These are phyloP conservation scores for Didymella pomorum DNA, from an alignment of 2,329 filamentous ascomycete genomes.

Conservation along the genomic window DNA sequence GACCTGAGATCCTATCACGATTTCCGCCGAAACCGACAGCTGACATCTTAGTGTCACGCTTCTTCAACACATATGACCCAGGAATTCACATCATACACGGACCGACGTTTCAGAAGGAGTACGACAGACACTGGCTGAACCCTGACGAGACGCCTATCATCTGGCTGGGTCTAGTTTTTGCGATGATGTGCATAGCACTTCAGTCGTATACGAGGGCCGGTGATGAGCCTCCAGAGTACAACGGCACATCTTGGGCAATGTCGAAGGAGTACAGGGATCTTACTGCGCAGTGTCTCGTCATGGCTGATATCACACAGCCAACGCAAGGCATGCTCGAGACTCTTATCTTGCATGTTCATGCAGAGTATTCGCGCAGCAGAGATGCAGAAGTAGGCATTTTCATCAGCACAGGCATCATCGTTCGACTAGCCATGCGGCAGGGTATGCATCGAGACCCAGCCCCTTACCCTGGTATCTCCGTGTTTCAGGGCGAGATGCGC, in stretches of 20 bases:
- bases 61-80: slow-evolving; percentile 83
- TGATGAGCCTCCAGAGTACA: slow-evolving; percentile 81
- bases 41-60: slow-evolving; percentile 85
- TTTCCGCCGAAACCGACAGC: slow-evolving; percentile 83
- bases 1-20: slow-evolving; percentile 78
- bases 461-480: slow-evolving; percentile 74
- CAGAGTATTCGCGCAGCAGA: slow-evolving; percentile 75
- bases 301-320: slow-evolving; percentile 79
- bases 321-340: slow-evolving; percentile 80
- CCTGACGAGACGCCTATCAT: slow-evolving; percentile 76
- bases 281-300: slow-evolving; percentile 79
- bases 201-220: slow-evolving; percentile 81
- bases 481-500: slow-evolving; percentile 78
- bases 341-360: slow-evolving; percentile 76
- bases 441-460: slow-evolving; percentile 81
- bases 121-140: slow-evolving; percentile 73
- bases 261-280: slow-evolving; percentile 68
- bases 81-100: slow-evolving; percentile 66
- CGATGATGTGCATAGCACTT: slow-evolving; percentile 78
- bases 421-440: slow-evolving; percentile 72
- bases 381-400: slow-evolving; percentile 75
- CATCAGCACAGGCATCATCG: slow-evolving; percentile 67
- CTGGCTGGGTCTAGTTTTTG: slow-evolving; percentile 80
- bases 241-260: slow-evolving; percentile 65
- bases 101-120: slow-evolving; percentile 78